These are phyloP conservation scores for Fraxinus dipetala DNA, from an alignment of 305 asterid genomes.

Conservation along the genomic window DNA sequence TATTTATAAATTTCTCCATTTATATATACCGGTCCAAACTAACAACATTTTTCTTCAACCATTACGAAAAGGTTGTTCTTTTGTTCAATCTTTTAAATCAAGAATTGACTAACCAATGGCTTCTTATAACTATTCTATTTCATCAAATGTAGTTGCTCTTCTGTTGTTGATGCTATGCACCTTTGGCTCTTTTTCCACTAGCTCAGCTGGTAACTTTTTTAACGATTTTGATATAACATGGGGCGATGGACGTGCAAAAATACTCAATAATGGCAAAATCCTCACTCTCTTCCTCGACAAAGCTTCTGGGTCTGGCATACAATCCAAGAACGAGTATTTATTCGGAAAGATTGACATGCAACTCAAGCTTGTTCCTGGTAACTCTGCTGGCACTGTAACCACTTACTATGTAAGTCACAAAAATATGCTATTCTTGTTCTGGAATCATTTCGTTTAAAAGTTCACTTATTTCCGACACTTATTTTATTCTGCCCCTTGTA, in stretches of 20 bases:
- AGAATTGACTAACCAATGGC: not conserved
- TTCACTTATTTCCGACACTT: not conserved
- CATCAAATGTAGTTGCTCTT: not conserved
- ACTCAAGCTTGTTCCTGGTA: constrained; percentile 59
- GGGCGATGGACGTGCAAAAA: constrained; percentile 55
- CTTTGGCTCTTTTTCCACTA: constrained; percentile 5
- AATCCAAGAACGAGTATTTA: constrained; percentile 47
- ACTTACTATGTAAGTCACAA: constrained; percentile 44
- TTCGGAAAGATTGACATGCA: constrained; percentile 61
- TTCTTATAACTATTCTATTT: not conserved
- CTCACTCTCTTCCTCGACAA: constrained; percentile 49
- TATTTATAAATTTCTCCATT: not conserved
- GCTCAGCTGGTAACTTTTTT: constrained; percentile 25
- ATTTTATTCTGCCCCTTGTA: no score
- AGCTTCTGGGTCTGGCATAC: constrained; percentile 58
- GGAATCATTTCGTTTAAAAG: not conserved
- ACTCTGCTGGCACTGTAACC: constrained; percentile 73
- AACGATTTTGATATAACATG: constrained; percentile 57
- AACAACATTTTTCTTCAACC: constrained; percentile 10
- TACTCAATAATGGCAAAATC: constrained; percentile 49
- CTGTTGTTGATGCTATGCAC: not conserved
- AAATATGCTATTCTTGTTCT: not conserved
- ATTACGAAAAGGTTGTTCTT: not conserved
- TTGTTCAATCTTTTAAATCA: not conserved
- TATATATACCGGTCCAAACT: constrained; percentile 14